These are phyloP conservation scores for Silene vulgaris DNA, from an alignment of 179 eudicot species.

Conservation along the genomic window DNA sequence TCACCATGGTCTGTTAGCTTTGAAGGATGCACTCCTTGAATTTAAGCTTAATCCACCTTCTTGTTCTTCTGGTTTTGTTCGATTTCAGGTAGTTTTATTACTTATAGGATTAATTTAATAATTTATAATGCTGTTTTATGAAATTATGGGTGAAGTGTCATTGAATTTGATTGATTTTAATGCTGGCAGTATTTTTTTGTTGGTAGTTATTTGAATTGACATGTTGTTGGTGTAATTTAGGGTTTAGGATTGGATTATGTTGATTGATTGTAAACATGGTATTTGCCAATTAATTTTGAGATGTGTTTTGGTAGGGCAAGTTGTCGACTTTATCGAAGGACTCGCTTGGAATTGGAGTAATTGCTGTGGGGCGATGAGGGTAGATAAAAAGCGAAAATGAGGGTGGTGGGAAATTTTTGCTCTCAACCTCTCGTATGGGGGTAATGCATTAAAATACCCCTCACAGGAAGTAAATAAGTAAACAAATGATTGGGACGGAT, in stretches of 20 bases:
- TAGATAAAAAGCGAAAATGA: not conserved
- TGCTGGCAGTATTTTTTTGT: not conserved
- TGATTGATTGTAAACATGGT: not conserved
- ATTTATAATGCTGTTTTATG: not conserved
- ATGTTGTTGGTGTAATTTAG: not conserved
- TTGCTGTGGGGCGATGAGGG: not conserved
- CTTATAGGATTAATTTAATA: no score
- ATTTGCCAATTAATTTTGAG: not conserved
- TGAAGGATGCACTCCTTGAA: conserved; percentile 55
- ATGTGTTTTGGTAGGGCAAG: not conserved
- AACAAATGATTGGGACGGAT: no score
- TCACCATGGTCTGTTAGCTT: conserved; percentile 51
- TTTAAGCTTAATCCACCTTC: conserved; percentile 57
- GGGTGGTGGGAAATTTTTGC: no score
- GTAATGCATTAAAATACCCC: no score
- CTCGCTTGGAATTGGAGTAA: not conserved
- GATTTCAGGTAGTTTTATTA: conserved; percentile 58
- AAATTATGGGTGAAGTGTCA: not conserved
- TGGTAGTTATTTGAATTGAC: not conserved
- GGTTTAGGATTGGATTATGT: not conserved
- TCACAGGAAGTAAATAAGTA: no score
- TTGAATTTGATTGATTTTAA: not conserved
- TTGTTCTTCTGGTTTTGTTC: conserved; percentile 53
- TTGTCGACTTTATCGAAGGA: not conserved
- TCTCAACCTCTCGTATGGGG: no score